Base-by-base conservation (phyloP, 495 filamentous ascomycete genomes). In the Aspergillus bridgeri region DNA sequence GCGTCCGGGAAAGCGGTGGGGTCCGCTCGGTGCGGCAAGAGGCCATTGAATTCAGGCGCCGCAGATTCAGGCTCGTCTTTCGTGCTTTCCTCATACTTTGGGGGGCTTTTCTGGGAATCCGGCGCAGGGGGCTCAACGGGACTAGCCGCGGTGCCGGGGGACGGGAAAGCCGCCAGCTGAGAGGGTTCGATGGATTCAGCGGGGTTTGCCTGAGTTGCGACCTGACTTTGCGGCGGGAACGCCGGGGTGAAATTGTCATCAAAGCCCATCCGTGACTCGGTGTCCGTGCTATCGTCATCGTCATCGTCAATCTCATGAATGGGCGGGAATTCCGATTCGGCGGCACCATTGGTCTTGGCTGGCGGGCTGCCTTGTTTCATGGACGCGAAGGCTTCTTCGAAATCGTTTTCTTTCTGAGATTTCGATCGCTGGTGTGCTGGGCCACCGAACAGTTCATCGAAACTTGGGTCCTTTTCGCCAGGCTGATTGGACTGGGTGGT, bases 161-260 rank as follows among this genome's bases (percentile, higher is more conserved):
- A 33, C 22, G 75, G 75, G 64, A 79, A 79, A 29, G 75, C 72
- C 43, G 69, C 69, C 33, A 76, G 57, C 51, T 78, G 75, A 49
- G 74, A 60, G 17, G 70, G 65, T 43, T 77, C 75, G 27, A 78
- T 72, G 6, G 69, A 67, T 13, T 60, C 63, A 15, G 54, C 21
- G n/a, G 60, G 58, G 6, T 59, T 29, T 17, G 22, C 33, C 13
- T 38, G 51, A 23, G 48, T 43, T 7, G 55, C 59, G 42, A 52
- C 51, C 50, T 75, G 66, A 8, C 64, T 69, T 20, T 82, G 79
- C 19, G 72, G 73, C 19, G 91, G 87, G 22, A 86, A 89, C 18
- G 80, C 80, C 47, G 89, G 83, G 3, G 89, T 86, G 64, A 98
- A 97, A 64, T 96, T 86, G 67, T 98, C 93, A 55, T 92, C 92